phyloP scores from a whole-genome alignment of 2,329 filamentous ascomycete species.

The Teratosphaeria viscida region DNA sequence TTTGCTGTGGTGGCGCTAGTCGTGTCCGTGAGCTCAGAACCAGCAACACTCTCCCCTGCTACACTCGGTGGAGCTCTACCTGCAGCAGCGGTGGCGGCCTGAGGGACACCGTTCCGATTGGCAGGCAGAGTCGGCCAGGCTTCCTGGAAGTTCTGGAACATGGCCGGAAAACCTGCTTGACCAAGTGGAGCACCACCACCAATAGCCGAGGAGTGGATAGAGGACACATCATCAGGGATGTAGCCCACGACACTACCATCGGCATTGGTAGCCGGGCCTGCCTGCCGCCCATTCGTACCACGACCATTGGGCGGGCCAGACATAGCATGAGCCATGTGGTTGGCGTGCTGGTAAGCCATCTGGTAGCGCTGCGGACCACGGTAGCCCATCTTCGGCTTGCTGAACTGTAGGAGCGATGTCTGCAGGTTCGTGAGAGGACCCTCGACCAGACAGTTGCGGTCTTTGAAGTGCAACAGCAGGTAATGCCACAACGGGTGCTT shows the following conservation, averaged over 20 bases:
- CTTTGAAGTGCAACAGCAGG: slow-evolving; percentile 90
- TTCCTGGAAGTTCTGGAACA: slow-evolving; percentile 92
- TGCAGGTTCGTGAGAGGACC: slow-evolving; percentile 94
- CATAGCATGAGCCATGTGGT: slow-evolving; percentile 44
- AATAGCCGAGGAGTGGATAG: slow-evolving; percentile 88
- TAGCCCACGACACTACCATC: slow-evolving; percentile 91
- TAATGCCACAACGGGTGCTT: slow-evolving; percentile 99
- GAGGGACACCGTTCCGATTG: slow-evolving; percentile 32
- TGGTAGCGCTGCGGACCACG: slow-evolving; percentile 81
- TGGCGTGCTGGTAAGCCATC: slow-evolving; percentile 61
- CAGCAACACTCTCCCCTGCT: slow-evolving; percentile 84
- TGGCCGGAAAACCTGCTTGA: slow-evolving; percentile 64
- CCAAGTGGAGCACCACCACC: slow-evolving; percentile 51
- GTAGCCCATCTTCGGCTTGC: slow-evolving; percentile 83
- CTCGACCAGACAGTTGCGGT: slow-evolving; percentile 89
- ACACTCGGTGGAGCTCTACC: slow-evolving; percentile 46
- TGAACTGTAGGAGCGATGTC: slow-evolving; percentile 88
- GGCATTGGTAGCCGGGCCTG: slow-evolving; percentile 40
- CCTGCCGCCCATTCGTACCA: slow-evolving; percentile 27
- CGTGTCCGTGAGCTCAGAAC: slow-evolving; percentile 79
- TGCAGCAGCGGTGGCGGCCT: not conserved
- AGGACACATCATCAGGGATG: slow-evolving; percentile 94
- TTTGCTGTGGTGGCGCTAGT: slow-evolving; percentile 42
- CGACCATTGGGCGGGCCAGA: not conserved
- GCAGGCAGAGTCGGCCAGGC: slow-evolving; percentile 69